Conservation (phyloP, 257 asterid species). For the Nicotiana obtusifolia region DNA sequence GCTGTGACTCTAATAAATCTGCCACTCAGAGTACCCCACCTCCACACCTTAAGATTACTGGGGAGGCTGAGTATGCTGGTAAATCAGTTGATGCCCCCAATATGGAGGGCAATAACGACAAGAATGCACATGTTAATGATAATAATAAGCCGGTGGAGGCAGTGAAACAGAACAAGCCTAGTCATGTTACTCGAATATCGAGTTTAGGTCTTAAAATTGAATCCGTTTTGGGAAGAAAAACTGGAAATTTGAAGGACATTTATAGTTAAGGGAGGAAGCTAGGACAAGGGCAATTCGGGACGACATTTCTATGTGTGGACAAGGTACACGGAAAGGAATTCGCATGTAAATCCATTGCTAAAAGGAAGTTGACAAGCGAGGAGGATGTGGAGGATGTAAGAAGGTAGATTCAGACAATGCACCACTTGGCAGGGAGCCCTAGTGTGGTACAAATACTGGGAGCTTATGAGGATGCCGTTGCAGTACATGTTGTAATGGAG, state of each 20-base stretch:
- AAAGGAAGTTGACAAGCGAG: slow-evolving; percentile 50
- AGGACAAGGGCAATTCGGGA: slow-evolving; percentile 86
- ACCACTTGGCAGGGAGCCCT: slow-evolving; percentile 68
- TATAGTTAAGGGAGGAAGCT: slow-evolving; percentile 57
- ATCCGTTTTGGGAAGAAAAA: slow-evolving; percentile 59
- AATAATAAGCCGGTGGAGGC: slow-evolving; percentile 17
- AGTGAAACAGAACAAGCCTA: slow-evolving; percentile 21
- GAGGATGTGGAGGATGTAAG: slow-evolving; percentile 91
- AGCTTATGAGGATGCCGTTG: slow-evolving; percentile 55
- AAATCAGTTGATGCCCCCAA: not conserved
- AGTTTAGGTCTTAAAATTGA: slow-evolving; percentile 73
- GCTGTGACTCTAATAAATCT: slow-evolving; percentile 8
- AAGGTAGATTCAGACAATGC: slow-evolving; percentile 89
- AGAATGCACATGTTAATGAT: not conserved
- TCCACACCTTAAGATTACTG: slow-evolving; percentile 30
- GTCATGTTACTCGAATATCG: slow-evolving; percentile 39
- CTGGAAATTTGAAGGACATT: slow-evolving; percentile 63
- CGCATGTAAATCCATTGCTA: slow-evolving; percentile 83
- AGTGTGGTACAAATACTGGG: slow-evolving; percentile 60
- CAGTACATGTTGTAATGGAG: slow-evolving; percentile 56
- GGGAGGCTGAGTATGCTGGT: slow-evolving; percentile 10
- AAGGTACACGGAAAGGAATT: slow-evolving; percentile 45
- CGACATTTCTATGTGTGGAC: slow-evolving; percentile 65
- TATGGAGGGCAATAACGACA: slow-evolving; percentile 6
- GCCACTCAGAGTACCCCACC: slow-evolving; percentile 41